Percentiles rank a stretch among this genome's conserved stretches.
phyloP scores from a whole-genome alignment of 2,329 filamentous ascomycete species.

The Neoarthrinium moseri region DNA sequence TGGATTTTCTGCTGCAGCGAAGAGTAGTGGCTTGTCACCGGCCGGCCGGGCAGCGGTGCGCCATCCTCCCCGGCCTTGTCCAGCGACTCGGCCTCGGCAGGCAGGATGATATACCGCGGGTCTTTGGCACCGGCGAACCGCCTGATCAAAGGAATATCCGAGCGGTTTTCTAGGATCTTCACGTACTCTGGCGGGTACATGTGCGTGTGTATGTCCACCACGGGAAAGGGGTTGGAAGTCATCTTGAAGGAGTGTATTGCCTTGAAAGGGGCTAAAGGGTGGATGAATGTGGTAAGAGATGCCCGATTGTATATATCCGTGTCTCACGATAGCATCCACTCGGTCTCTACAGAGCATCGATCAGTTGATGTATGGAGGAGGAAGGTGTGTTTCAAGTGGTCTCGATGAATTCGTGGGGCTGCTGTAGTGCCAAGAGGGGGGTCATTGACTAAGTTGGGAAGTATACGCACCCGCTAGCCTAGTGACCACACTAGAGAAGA shows the following conservation, averaged over 20 bases:
- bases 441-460: too few species aligned
- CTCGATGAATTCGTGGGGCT: too few species aligned
- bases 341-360: too few species aligned
- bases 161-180: conserved; percentile 56
- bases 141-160: conserved; percentile 69
- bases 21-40: conserved; percentile 80
- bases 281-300: too few species aligned
- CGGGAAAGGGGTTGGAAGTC: conserved; percentile 33
- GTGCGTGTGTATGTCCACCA: conserved; percentile 69
- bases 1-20: conserved; percentile 76
- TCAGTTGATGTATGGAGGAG: too few species aligned
- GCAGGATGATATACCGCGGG: conserved; percentile 66
- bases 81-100: conserved; percentile 43
- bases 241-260: conserved; percentile 30
- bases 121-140: conserved; percentile 56
- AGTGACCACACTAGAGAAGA: too few species aligned
- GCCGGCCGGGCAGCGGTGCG: conserved; percentile 68
- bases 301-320: too few species aligned
- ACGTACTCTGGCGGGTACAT: conserved; percentile 68
- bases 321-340: too few species aligned
- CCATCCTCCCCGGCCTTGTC: conserved; percentile 44
- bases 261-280: too few species aligned
- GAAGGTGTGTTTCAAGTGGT: too few species aligned
- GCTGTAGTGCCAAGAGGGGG: too few species aligned
- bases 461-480: too few species aligned